Conservation (phyloP, 805 yeast genomes). For the Kodamaea hsintzibuensis region DNA sequence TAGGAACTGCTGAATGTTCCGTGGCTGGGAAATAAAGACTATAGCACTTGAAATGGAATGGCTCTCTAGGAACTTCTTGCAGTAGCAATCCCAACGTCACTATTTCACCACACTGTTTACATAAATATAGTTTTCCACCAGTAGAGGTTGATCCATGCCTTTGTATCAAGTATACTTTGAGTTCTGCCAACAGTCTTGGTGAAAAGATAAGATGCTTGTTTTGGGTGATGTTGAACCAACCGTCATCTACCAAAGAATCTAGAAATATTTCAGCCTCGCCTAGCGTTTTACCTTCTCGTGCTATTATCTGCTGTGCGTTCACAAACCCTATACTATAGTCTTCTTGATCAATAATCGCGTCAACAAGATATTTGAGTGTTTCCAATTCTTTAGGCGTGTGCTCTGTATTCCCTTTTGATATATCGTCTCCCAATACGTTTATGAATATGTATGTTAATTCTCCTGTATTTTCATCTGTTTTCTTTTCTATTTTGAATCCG, state of each 20-base stretch:
- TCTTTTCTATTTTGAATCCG: constrained; percentile 46
- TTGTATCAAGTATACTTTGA: constrained; percentile 44
- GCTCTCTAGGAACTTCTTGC: constrained; percentile 12
- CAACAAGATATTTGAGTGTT: constrained; percentile 46
- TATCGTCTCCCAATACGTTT: constrained; percentile 40
- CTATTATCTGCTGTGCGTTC: constrained; percentile 34
- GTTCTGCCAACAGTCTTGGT: constrained; percentile 46
- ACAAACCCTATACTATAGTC: constrained; percentile 36
- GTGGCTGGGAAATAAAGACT: constrained; percentile 38
- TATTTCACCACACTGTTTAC: constrained; percentile 53
- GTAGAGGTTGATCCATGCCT: constrained; percentile 35
- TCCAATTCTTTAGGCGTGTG: constrained; percentile 42
- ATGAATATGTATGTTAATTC: constrained; percentile 37
- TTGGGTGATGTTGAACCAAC: constrained; percentile 49
- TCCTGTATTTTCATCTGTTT: constrained; percentile 35
- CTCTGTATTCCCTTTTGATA: constrained; percentile 39
- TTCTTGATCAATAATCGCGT: constrained; percentile 44
- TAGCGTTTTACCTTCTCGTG: constrained; percentile 25
- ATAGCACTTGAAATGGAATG: constrained; percentile 52
- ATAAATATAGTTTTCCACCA: constrained; percentile 42
- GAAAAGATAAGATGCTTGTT: constrained; percentile 39
- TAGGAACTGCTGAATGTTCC: constrained; percentile 5
- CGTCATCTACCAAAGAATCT: constrained; percentile 43
- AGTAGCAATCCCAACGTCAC: constrained; percentile 53
- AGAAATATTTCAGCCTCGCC: constrained; percentile 43